Percentiles rank a stretch among this genome's conserved stretches.
Evolutionary conservation across 176 grass and related monocot genomes (phyloP).

Genomic region (Aegilops tauschii): DNA sequence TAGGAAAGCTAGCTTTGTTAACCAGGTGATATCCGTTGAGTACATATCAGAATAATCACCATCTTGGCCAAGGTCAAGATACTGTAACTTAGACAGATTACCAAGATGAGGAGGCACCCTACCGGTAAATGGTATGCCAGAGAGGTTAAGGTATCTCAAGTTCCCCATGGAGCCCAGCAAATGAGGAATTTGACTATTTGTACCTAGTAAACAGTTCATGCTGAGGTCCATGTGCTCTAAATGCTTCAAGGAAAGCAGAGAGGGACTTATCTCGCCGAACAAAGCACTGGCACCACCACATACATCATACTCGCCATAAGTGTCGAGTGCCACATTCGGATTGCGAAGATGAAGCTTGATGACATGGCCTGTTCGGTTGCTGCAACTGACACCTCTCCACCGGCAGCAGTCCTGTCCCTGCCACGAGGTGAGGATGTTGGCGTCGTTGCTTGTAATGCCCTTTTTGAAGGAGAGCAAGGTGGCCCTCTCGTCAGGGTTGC

Average conservation of each 20-base stretch:
- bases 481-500: slow-evolving; percentile 3
- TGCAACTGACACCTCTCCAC: slow-evolving; percentile 35
- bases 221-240: slow-evolving; percentile 33
- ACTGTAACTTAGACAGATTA: slow-evolving; percentile 30
- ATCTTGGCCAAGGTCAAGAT: neutral
- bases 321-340: fast-evolving
- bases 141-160: slow-evolving; percentile 32
- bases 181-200: neutral
- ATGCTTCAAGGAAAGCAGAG: slow-evolving; percentile 12
- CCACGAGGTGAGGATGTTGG: slow-evolving; percentile 13
- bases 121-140: neutral
- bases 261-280: slow-evolving; percentile 35
- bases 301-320: neutral
- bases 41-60: neutral
- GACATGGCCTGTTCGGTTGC: slow-evolving; percentile 25
- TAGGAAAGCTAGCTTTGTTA: neutral
- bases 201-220: slow-evolving; percentile 18
- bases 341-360: slow-evolving; percentile 7
- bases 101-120: slow-evolving; percentile 32
- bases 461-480: slow-evolving; percentile 36
- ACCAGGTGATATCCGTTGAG: neutral
- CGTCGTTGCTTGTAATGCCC: neutral
- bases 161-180: slow-evolving; percentile 15
- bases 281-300: neutral
- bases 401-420: slow-evolving; percentile 13